Conservation (phyloP, 306 rosid species). For the Vigna hirtella region DNA sequence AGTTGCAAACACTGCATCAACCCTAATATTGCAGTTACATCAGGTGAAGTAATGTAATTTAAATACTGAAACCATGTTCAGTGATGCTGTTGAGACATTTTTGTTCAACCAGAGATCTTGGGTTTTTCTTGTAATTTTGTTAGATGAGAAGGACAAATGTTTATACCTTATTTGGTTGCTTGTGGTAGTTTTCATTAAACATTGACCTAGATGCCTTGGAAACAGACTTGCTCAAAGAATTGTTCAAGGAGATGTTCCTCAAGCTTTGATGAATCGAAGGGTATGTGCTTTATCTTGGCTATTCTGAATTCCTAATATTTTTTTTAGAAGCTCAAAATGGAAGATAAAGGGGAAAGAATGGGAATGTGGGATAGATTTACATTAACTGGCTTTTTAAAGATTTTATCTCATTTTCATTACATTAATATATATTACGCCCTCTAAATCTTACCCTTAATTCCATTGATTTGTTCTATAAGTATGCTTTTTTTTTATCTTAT, state of each 20-base stretch:
- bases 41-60: neutral
- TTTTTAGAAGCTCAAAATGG: conserved; percentile 17
- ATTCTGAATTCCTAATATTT: neutral
- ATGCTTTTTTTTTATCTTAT: conserved; percentile 19
- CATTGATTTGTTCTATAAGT: conserved; percentile 1
- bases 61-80: neutral
- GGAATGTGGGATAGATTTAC: conserved; percentile 5
- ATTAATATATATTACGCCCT: neutral
- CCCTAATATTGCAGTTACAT: neutral
- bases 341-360: conserved; percentile 33
- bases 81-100: conserved; percentile 5
- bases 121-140: conserved; percentile 15
- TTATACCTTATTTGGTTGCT: conserved; percentile 30
- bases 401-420: conserved; percentile 3
- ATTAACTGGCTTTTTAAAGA: conserved; percentile 14
- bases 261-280: conserved; percentile 95
- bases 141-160: conserved; percentile 17
- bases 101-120: conserved; percentile 14
- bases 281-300: conserved; percentile 55
- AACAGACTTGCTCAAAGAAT: conserved; percentile 98
- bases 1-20: conserved; percentile 6
- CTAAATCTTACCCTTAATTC: conserved; percentile 18
- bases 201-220: conserved; percentile 32
- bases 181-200: conserved; percentile 2
- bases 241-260: conserved; percentile 98